Percentiles rank a stretch among this genome's conserved stretches.
phyloP scores from a whole-genome alignment of 1,139 yeast species.

The Suhomyces kunorum region DNA sequence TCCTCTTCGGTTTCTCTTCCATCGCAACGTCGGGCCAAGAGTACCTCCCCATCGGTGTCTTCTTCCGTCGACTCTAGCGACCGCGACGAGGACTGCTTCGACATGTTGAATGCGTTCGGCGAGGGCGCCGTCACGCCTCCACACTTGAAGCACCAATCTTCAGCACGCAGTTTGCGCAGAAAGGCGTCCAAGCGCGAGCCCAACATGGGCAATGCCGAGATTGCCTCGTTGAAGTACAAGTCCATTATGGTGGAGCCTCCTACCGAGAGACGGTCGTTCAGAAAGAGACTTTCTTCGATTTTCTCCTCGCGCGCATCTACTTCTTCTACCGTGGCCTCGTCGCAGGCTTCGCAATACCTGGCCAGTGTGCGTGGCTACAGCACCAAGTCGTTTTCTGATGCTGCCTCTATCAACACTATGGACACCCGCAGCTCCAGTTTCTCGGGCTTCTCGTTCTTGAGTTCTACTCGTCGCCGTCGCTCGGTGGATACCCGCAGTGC shows the following conservation, averaged over 20 bases:
- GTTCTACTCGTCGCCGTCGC: constrained; percentile 12
- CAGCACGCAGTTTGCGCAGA: constrained; percentile 5
- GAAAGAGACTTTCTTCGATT: constrained; percentile 30
- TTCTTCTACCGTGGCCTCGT: constrained; percentile 6
- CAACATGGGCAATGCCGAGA: constrained; percentile 13
- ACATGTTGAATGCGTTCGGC: constrained; percentile 23
- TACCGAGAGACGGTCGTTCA: constrained; percentile 28
- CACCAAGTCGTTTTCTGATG: constrained; percentile 22
- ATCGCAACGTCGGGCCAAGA: background rate
- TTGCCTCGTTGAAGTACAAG: constrained; percentile 20
- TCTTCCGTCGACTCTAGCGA: constrained; percentile 9
- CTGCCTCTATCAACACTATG: constrained; percentile 31
- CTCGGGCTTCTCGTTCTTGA: constrained; percentile 40
- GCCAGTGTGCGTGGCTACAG: constrained; percentile 8
- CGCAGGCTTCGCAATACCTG: constrained; percentile 11
- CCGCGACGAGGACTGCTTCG: constrained; percentile 21
- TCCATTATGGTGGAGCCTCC: constrained; percentile 18
- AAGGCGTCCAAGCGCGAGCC: constrained; percentile 2
- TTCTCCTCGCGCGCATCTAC: constrained; percentile 22
- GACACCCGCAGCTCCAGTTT: constrained; percentile 28
- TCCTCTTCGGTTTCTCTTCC: constrained; percentile 9
- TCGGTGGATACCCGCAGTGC: constrained; percentile 10
- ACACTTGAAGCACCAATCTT: constrained; percentile 2
- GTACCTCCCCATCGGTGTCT: constrained; percentile 9
- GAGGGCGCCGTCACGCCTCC: constrained; percentile 9